Conservation (phyloP, 2,329 filamentous ascomycete genomes). For the Alternaria arborescens region DNA sequence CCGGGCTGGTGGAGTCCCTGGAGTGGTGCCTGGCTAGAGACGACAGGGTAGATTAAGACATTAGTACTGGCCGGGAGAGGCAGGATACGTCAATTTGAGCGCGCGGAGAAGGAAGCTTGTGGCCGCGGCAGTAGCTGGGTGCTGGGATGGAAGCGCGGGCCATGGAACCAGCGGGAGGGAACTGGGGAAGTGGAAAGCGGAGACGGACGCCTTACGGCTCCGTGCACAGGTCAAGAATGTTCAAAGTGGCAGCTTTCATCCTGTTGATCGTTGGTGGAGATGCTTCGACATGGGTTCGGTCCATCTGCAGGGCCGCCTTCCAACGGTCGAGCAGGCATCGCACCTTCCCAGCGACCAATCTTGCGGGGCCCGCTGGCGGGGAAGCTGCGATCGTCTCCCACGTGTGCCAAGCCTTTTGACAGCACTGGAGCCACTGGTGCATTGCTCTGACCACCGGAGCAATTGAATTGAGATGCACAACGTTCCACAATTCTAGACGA, state of each 20-base stretch:
- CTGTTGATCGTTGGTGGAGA: constrained; percentile 2
- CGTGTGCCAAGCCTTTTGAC: constrained; percentile 22
- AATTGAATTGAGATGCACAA: constrained; percentile 1
- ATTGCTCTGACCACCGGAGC: neutral
- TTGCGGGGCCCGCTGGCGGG: constrained; percentile 18
- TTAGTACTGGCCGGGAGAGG: constrained; percentile 1
- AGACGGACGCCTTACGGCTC: constrained; percentile 16
- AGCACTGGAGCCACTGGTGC: constrained; percentile 6
- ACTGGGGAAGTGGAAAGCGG: constrained; percentile 25
- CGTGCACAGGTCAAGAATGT: constrained; percentile 8
- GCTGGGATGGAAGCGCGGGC: constrained; percentile 15
- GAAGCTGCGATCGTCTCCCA: constrained; percentile 19
- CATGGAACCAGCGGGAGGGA: constrained; percentile 17
- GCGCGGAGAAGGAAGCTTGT: constrained; percentile 11
- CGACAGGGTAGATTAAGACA: constrained; percentile 22
- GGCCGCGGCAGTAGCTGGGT: constrained; percentile 4
- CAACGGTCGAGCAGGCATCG: neutral
- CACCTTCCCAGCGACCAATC: constrained; percentile 8
- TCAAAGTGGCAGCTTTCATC: neutral
- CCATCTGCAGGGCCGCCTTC: constrained; percentile 5
- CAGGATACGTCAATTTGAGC: constrained; percentile 8
- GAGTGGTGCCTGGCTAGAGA: constrained; percentile 20
- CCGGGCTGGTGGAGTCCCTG: constrained; percentile 2
- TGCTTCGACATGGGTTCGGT: constrained; percentile 3
- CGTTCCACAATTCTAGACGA: neutral